phyloP scores from a whole-genome alignment of 2,329 filamentous ascomycete genomes.

The Harringtonia lauricola region DNA sequence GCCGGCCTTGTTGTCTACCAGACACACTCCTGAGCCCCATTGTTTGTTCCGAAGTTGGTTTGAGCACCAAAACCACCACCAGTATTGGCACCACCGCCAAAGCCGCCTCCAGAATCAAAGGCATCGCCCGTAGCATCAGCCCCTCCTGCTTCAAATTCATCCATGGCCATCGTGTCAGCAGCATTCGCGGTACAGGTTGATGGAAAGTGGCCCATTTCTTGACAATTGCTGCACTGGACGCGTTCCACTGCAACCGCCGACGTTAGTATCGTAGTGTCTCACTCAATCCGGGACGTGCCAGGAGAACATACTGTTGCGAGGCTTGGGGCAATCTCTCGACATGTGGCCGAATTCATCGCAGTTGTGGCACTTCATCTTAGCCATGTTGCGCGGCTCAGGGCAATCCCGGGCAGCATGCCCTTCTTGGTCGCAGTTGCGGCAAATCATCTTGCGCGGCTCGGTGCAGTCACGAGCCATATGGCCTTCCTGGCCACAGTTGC shows the following conservation, averaged over 20 bases:
- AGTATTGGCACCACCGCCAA: neutral
- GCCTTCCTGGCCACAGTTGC: slow-evolving; percentile 54
- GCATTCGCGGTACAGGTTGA: slow-evolving; percentile 21
- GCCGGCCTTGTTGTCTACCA: no score
- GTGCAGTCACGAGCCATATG: slow-evolving; percentile 53
- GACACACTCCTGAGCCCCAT: no score
- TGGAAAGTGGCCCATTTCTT: slow-evolving; percentile 33
- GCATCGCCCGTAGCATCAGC: neutral
- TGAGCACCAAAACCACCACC: neutral
- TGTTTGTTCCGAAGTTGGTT: no score
- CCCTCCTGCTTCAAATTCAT: neutral
- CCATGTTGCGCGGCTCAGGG: slow-evolving; percentile 31
- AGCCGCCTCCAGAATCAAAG: neutral
- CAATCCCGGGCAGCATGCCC: slow-evolving; percentile 54
- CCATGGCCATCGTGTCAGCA: neutral
- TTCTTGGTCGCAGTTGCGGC: slow-evolving; percentile 47
- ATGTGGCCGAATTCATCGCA: slow-evolving; percentile 43
- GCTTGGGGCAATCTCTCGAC: slow-evolving; percentile 40
- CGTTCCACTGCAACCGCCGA: slow-evolving; percentile 28
- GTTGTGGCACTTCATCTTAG: slow-evolving; percentile 46
- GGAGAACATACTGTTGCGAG: slow-evolving; percentile 35
- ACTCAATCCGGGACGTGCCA: no score
- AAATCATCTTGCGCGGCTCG: slow-evolving; percentile 33
- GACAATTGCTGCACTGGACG: slow-evolving; percentile 48
- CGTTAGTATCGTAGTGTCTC: slow-evolving; percentile 1